Evolutionary conservation across 106 monocot species (phyloP), one percentile per base, ranked within the genome.

Genomic region (Platanthera zijinensis): DNA sequence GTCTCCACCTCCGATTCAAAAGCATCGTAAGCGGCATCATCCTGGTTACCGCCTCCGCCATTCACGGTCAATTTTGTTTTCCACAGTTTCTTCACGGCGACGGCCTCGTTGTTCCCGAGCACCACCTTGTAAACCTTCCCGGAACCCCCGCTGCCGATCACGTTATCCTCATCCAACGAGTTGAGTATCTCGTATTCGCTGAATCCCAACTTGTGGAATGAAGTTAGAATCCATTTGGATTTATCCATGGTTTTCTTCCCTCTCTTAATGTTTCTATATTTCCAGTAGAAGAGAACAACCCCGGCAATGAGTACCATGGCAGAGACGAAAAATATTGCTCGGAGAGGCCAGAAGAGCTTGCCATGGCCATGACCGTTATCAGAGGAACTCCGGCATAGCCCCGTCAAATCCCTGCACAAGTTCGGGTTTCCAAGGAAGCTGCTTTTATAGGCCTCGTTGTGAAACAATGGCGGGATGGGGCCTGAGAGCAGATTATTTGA

Each of bases 201-300:
- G 83, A 86, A 90, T 5, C 80, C 76, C 17, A 87, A 80, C 62
- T 86, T 90, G 80, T 92, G 90, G 87, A 90, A 92, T 10, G 92
- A 87, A 15, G 85, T 92, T 17, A 90, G 72, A 8, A 21, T 90
- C 89, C 89, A 92, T 51, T 81, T 85, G 0, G 82, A 69, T 51
- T 79, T 87, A 39, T 80, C 84, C 25, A 75, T 51, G n/a, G 54
- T 79, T 17, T 15, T 9, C 75, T 80, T 74, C 3, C 61, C 66
- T 32, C 57, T 82, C 82, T 79, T 77, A 52, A 68, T 80, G 30
- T 48, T 80, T 57, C 71, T 21, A 15, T 85, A 81, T 71, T 66
- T 85, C 74, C 59, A 76, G 52, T 19, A 77, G 75, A 81, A 89
- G 10, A 75, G 74, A 21, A n/a, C 75, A 11, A 81, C 48, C 39